phyloP scores from a whole-genome alignment of 2,329 filamentous ascomycete genomes.

The Cladophialophora chaetospira region DNA sequence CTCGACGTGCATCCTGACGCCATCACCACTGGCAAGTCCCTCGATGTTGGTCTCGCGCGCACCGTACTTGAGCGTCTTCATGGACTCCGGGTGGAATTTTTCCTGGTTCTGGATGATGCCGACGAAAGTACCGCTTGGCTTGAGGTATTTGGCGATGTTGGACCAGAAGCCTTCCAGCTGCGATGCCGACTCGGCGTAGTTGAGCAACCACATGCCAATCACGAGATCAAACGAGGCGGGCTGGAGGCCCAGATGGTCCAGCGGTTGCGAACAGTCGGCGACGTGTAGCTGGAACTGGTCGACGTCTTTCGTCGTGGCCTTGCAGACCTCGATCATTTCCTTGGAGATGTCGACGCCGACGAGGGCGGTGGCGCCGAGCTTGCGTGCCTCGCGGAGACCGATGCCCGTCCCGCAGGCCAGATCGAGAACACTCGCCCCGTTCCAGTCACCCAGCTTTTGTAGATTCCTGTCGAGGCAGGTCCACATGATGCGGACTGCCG shows the following conservation, averaged over 20 bases:
- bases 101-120: conserved; percentile 36
- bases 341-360: conserved; percentile 40
- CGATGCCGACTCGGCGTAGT: conserved; percentile 37
- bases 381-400: conserved; percentile 35
- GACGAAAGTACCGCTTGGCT: conserved; percentile 39
- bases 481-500: conserved; percentile 8
- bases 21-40: conserved; percentile 3
- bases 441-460: conserved; percentile 10
- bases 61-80: conserved; percentile 15
- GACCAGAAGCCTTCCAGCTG: conserved; percentile 40
- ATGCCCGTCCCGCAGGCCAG: conserved; percentile 43
- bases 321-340: conserved; percentile 38
- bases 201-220: conserved; percentile 41
- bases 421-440: conserved; percentile 36
- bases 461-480: conserved; percentile 6
- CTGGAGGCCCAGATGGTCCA: conserved; percentile 14
- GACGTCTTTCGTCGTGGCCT: conserved; percentile 9
- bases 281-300: conserved; percentile 21
- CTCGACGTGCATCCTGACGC: conserved; percentile 15
- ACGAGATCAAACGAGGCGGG: conserved; percentile 41
- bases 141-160: conserved; percentile 40
- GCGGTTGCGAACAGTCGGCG: conserved; percentile 36
- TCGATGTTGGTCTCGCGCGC: conserved; percentile 4
- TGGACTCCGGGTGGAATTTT: conserved; percentile 6
- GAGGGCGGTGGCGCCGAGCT: conserved; percentile 38